These are phyloP conservation scores for Leccinellum albellum DNA, from an alignment of 768 basidiomycete species.

Conservation along the genomic window DNA sequence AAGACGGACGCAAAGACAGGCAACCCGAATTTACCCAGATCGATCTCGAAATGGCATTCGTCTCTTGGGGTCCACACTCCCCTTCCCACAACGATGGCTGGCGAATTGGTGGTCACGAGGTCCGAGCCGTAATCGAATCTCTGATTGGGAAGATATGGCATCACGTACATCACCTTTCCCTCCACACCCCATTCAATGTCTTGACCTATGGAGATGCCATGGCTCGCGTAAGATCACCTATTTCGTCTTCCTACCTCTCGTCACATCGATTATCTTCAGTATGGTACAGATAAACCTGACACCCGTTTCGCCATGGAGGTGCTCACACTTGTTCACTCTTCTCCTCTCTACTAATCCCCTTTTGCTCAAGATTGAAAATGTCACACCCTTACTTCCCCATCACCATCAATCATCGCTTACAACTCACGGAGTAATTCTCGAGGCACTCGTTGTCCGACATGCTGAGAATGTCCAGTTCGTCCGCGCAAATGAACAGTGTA, in stretches of 20 bases:
- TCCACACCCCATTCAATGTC: slow-evolving; percentile 66
- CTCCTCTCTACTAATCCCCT: slow-evolving; percentile 8
- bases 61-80: slow-evolving; percentile 62
- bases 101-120: slow-evolving; percentile 84
- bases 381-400: slow-evolving; percentile 31
- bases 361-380: slow-evolving; percentile 31
- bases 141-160: slow-evolving; percentile 76
- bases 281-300: slow-evolving; percentile 95
- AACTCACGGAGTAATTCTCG: slow-evolving; percentile 28
- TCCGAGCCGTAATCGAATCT: slow-evolving; percentile 74
- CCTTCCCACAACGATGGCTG: slow-evolving; percentile 42
- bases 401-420: slow-evolving; percentile 22
- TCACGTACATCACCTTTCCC: slow-evolving; percentile 55
- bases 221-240: slow-evolving; percentile 56
- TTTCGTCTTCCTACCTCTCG: slow-evolving; percentile 8
- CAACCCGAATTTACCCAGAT: slow-evolving; percentile 98
- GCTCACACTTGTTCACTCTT: slow-evolving; percentile 16
- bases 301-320: slow-evolving; percentile 87
- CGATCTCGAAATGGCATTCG: slow-evolving; percentile 95
- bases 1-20: slow-evolving; percentile 90
- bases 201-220: slow-evolving; percentile 93
- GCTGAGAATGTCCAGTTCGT: slow-evolving; percentile 25
- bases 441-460: slow-evolving; percentile 32
- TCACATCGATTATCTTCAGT: slow-evolving; percentile 44
- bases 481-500: slow-evolving; percentile 22